Percentiles rank a stretch among this genome's conserved stretches.
Evolutionary conservation across 2,329 filamentous ascomycete species (phyloP).

Genomic region (Trematosphaeria pertusa): DNA sequence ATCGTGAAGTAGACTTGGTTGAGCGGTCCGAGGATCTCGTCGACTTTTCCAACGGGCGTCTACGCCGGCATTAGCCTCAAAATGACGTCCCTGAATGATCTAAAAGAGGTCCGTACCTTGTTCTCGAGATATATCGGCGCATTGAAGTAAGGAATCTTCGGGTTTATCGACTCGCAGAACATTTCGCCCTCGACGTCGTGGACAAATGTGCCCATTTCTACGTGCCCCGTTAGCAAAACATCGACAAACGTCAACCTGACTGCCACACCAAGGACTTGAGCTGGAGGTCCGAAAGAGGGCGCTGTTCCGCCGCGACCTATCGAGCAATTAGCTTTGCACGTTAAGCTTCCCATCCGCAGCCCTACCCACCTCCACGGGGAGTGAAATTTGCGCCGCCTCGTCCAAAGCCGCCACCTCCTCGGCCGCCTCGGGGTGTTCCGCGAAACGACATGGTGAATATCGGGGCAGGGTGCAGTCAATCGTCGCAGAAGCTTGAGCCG

Average conservation of each 20-base stretch:
- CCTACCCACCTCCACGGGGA: constrained; percentile 57
- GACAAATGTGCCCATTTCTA: constrained; percentile 92
- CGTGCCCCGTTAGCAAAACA: constrained; percentile 36
- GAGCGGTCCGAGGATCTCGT: constrained; percentile 96
- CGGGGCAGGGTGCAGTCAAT: constrained; percentile 31
- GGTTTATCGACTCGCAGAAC: constrained; percentile 93
- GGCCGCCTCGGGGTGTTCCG: constrained; percentile 48
- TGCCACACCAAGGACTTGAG: constrained; percentile 50
- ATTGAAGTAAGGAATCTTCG: constrained; percentile 98
- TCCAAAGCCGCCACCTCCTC: constrained; percentile 52
- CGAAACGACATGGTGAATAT: constrained; percentile 67
- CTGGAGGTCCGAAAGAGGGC: constrained; percentile 54
- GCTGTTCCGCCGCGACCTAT: constrained; percentile 48
- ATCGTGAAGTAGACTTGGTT: constrained; percentile 99
- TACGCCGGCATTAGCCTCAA: constrained; percentile 44
- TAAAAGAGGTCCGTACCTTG: constrained; percentile 66
- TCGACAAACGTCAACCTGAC: neutral
- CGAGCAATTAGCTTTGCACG: constrained; percentile 37
- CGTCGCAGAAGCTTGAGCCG: constrained; percentile 34
- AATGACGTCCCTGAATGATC: neutral
- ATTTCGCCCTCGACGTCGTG: constrained; percentile 98
- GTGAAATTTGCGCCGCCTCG: constrained; percentile 59
- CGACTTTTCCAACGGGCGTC: constrained; percentile 93
- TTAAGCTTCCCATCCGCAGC: constrained; percentile 19
- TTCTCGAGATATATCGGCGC: constrained; percentile 99